Conservation (phyloP, 2,329 filamentous ascomycete genomes). For the Ilyonectria sp. region DNA sequence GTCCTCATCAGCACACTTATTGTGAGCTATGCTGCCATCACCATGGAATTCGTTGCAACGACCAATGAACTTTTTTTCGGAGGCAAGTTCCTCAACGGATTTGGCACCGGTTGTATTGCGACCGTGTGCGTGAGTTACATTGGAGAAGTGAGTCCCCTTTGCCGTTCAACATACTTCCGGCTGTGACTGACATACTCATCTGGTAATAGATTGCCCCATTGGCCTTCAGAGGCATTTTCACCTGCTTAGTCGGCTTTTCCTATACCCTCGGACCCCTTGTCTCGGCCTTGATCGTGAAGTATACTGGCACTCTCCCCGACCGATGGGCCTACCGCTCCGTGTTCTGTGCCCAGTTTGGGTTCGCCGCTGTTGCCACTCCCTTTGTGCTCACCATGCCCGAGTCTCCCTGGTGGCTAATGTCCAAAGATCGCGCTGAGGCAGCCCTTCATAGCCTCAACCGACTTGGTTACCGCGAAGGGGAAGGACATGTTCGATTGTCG, state of each 20-base stretch:
- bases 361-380: slow-evolving; percentile 1
- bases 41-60: slow-evolving; percentile 11
- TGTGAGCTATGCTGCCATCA: slow-evolving; percentile 1
- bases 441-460: background rate
- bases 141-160: background rate
- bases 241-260: slow-evolving; percentile 8
- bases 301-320: background rate
- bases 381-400: slow-evolving; percentile 14
- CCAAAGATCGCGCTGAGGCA: background rate
- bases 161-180: no score
- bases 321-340: slow-evolving; percentile 16
- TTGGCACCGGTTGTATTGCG: background rate
- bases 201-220: slow-evolving; percentile 6
- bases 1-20: background rate
- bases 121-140: slow-evolving; percentile 10
- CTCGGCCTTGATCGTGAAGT: slow-evolving; percentile 6
- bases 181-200: background rate
- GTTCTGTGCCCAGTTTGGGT: slow-evolving; percentile 16
- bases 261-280: slow-evolving; percentile 7
- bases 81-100: slow-evolving; percentile 15
- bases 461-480: slow-evolving; percentile 2
- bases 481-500: background rate
- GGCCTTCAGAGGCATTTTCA: background rate
- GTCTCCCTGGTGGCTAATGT: slow-evolving; percentile 9
- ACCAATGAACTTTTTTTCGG: slow-evolving; percentile 11